Conservation (phyloP, 2,329 filamentous ascomycete species). For the Hypoxylon sp. region DNA sequence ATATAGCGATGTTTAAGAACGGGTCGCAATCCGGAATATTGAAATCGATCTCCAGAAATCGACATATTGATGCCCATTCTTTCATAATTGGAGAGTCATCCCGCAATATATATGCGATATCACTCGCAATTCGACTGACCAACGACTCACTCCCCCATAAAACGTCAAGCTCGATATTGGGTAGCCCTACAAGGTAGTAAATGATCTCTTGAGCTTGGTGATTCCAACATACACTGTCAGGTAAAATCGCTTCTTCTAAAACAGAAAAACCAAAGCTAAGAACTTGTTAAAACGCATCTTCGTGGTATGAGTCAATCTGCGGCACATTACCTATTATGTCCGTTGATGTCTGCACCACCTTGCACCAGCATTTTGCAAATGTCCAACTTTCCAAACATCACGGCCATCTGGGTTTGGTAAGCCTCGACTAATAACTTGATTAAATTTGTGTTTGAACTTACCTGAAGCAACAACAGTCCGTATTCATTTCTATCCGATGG, state of each 20-base stretch:
- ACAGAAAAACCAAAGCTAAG: background rate
- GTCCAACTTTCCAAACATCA: background rate
- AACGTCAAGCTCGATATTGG: constrained; percentile 2
- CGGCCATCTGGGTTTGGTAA: constrained; percentile 17
- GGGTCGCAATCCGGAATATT: background rate
- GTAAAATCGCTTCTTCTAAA: background rate
- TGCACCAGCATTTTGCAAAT: constrained; percentile 30
- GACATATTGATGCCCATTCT: constrained; percentile 18
- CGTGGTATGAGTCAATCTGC: background rate
- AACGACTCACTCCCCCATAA: constrained; percentile 7
- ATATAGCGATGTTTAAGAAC: constrained; percentile 3
- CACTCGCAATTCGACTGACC: background rate
- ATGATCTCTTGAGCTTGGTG: constrained; percentile 8
- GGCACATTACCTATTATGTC: constrained; percentile 6
- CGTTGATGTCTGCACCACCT: constrained; percentile 36
- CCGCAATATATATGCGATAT: too few relatives aligned
- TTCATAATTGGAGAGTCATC: background rate
- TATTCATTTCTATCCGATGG: background rate
- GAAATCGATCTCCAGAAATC: constrained; percentile 17
- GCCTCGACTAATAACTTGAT: background rate
- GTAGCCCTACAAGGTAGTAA: constrained; percentile 18
- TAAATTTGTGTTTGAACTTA: constrained; percentile 7
- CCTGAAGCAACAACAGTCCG: constrained; percentile 7
- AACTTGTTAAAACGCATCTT: constrained; percentile 3
- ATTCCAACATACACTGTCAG: rapidly evolving